Percentiles rank a stretch among this genome's conserved stretches.
phyloP scores from a whole-genome alignment of 805 yeast genomes.

The Spathaspora gorwiae region DNA sequence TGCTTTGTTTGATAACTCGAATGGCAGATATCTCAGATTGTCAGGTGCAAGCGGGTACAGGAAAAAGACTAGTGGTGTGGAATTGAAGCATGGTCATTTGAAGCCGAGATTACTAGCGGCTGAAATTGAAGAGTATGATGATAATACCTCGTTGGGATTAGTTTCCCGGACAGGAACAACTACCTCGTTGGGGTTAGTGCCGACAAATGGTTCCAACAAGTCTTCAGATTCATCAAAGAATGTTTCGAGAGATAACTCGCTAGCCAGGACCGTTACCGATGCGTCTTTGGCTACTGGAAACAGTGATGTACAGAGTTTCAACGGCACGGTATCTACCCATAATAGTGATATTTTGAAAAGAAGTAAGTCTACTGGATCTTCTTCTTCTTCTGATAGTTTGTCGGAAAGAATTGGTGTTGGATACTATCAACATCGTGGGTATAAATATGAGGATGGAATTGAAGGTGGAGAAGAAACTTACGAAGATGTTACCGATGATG shows the following conservation, averaged over 20 bases:
- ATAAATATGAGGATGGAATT: conserved; percentile 21
- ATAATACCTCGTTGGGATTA: neutral
- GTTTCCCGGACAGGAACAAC: neutral
- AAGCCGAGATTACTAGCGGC: conserved; percentile 67
- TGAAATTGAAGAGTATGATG: conserved; percentile 58
- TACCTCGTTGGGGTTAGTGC: conserved; percentile 1
- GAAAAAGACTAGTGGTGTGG: conserved; percentile 44
- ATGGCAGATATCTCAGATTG: conserved; percentile 25
- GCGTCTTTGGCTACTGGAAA: conserved; percentile 13
- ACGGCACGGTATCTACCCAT: conserved; percentile 1
- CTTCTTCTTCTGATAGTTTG: conserved; percentile 27
- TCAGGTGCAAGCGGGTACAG: conserved; percentile 11
- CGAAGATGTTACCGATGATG: neutral
- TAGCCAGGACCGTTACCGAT: conserved; percentile 29
- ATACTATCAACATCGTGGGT: conserved; percentile 41
- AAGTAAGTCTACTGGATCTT: conserved; percentile 16
- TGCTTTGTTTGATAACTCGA: conserved; percentile 18
- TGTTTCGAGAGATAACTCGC: conserved; percentile 24
- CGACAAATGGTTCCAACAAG: neutral
- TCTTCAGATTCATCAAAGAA: neutral
- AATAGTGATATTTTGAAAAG: conserved; percentile 13
- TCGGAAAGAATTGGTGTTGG: conserved; percentile 22
- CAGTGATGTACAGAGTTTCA: conserved; percentile 4
- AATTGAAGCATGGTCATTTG: conserved; percentile 58
- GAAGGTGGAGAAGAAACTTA: conserved; percentile 6